Conservation (phyloP, 2,329 filamentous ascomycete genomes). For the Colletotrichum sp. region DNA sequence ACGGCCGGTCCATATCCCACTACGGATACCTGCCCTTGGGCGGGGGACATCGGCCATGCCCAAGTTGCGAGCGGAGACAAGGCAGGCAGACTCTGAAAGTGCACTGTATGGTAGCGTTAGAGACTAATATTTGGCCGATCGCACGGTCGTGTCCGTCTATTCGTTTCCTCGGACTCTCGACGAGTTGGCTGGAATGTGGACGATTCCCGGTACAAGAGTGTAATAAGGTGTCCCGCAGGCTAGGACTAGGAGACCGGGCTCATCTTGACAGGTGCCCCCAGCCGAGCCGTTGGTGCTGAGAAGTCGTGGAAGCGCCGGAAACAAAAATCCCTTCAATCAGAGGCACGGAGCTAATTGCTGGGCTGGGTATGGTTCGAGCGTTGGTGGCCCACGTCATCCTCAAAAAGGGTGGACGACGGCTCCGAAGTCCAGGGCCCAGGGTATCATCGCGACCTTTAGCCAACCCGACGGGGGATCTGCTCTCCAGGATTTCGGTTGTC, state of each 20-base stretch:
- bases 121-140: neutral
- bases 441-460: constrained; percentile 15
- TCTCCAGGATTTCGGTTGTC: constrained; percentile 21
- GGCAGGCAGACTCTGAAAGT: neutral
- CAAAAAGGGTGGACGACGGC: neutral
- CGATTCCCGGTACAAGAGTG: neutral
- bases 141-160: neutral
- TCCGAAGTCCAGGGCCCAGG: constrained; percentile 14
- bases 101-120: neutral
- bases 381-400: constrained; percentile 4
- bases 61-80: neutral
- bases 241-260: neutral
- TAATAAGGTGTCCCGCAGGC: neutral
- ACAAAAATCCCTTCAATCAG: constrained; percentile 24
- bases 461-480: constrained; percentile 16
- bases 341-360: neutral
- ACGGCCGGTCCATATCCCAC: neutral
- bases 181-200: neutral
- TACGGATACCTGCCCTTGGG: neutral
- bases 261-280: constrained; percentile 11
- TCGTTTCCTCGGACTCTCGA: neutral
- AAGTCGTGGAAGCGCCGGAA: constrained; percentile 15
- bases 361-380: constrained; percentile 10
- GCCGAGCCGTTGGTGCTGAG: constrained; percentile 9
- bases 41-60: neutral